These are phyloP conservation scores for Mycena citricolor DNA, from an alignment of 1,284 basidiomycete species.

Conservation along the genomic window DNA sequence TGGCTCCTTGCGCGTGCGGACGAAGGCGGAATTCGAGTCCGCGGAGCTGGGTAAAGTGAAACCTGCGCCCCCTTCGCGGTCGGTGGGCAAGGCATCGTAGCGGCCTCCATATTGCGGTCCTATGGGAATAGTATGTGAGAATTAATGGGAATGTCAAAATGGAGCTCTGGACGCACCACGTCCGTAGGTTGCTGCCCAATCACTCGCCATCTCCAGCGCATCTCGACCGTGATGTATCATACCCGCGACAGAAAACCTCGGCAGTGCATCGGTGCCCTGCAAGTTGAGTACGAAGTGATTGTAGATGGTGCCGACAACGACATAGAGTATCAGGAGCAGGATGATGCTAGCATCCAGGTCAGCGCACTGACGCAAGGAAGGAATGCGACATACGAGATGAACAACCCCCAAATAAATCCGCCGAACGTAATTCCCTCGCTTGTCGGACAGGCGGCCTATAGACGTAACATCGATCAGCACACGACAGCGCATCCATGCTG, in stretches of 20 bases:
- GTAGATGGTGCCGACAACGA: conserved; percentile 63
- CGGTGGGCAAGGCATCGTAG: conserved; percentile 16
- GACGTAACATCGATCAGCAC: conserved; percentile 7
- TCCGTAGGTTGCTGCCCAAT: conserved; percentile 25
- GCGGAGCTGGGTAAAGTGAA: background rate
- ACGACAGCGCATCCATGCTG: too few relatives aligned
- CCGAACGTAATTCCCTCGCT: conserved; percentile 50
- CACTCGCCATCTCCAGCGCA: conserved; percentile 41
- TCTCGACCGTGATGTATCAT: conserved; percentile 47
- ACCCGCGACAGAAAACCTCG: conserved; percentile 56
- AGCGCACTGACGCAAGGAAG: too few relatives aligned
- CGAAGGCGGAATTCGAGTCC: conserved; percentile 25
- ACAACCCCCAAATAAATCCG: conserved; percentile 52
- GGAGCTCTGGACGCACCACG: conserved; percentile 10
- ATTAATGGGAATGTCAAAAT: too few relatives aligned
- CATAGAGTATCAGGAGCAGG: conserved; percentile 53
- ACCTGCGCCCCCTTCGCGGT: conserved; percentile 13
- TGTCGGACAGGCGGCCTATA: conserved; percentile 64
- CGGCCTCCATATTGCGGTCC: too few relatives aligned
- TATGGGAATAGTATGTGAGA: too few relatives aligned
- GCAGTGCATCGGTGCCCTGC: conserved; percentile 65
- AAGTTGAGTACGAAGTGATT: conserved; percentile 66
- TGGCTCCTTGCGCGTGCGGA: conserved; percentile 26
- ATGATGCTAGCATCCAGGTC: conserved; percentile 42
- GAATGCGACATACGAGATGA: conserved; percentile 44